Evolutionary conservation across 2,329 filamentous ascomycete species (phyloP), one percentile per base, ranked within the genome.

Genomic region (Westerdykella ornata): DNA sequence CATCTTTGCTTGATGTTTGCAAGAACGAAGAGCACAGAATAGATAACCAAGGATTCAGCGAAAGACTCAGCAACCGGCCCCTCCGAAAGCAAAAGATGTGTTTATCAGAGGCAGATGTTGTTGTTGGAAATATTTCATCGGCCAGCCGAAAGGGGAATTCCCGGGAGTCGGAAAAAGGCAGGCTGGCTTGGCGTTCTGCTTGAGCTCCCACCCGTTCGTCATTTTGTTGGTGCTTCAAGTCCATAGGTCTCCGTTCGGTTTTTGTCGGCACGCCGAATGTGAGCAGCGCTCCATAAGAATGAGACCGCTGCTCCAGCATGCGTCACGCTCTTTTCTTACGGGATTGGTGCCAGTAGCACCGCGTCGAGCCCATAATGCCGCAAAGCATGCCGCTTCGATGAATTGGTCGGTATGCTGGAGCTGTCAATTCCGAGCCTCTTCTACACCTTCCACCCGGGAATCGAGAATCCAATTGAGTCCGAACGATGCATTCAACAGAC

Each of bases 241-340:
- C 31, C 19, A 42, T 19, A 30, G 33, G 13, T 42, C 22, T 47
- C 43, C 33, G 12, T 9, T 15, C 30, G 8, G 8, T 17, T 26
- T 22, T 26, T 26, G n/a, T n/a, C 22, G 22, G 16, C 30, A 33
- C 39, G 34, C 45, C 52, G 44, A 20, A 60, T 60, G 57, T 58
- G 50, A 57, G 51, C 44, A 44, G 33, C 22, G 30, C 46, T 38
- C 48, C 36, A 45, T 43, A 58, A 61, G 58, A 46, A 68, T 68
- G 65, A 60, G 59, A 59, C 62, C 62, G 49, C 54, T 67, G 60
- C 58, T 68, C 53, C 63, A 65, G 54, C 53, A 65, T 65, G 65
- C 61, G 55, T 63, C 63, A 44, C 62, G 63, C 49, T 58, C 54
- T 37, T 44, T 62, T 37, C 41, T 45, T 30, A 48, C 52, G 16